Evolutionary conservation across 1,139 yeast genomes (phyloP).

Genomic region (Schizosaccharomyces versatilis): DNA sequence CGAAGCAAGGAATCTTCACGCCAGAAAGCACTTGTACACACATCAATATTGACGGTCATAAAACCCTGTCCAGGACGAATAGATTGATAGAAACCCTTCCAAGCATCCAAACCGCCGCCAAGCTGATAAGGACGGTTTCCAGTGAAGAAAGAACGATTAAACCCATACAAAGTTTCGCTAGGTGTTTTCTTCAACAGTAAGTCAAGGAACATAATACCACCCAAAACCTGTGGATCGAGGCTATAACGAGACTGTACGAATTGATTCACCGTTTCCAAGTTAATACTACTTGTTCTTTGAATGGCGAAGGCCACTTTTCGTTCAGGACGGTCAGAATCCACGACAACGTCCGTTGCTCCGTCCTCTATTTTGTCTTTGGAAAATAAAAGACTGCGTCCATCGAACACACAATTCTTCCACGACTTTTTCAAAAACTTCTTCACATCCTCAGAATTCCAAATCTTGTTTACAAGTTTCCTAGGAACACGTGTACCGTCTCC

Average conservation of each 20-base stretch:
- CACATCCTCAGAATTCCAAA: conserved; percentile 5
- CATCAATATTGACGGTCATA: conserved; percentile 12
- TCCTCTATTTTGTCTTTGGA: conserved; percentile 9
- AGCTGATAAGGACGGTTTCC: conserved; percentile 6
- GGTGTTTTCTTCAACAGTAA: conserved; percentile 10
- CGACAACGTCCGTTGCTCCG: conserved; percentile 6
- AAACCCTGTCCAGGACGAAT: conserved; percentile 12
- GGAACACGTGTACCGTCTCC: neutral
- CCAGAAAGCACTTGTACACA: conserved; percentile 12
- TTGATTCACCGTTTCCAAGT: conserved; percentile 9
- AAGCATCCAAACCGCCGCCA: conserved; percentile 12
- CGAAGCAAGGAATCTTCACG: conserved; percentile 8
- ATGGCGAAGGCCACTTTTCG: conserved; percentile 7
- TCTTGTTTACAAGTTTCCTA: neutral
- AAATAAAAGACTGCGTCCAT: conserved; percentile 5
- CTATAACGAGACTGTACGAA: conserved; percentile 8
- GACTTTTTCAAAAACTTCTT: conserved; percentile 5
- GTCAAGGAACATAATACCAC: conserved; percentile 11
- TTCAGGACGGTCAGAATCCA: conserved; percentile 2
- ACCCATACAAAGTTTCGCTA: conserved; percentile 6
- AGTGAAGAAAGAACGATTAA: conserved; percentile 8
- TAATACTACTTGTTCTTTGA: conserved; percentile 8
- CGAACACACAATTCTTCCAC: conserved; percentile 3
- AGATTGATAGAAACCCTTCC: conserved; percentile 13
- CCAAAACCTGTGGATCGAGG: conserved; percentile 9